Evolutionary conservation across 306 rosid genomes (phyloP), one percentile per base, ranked within the genome.

Genomic region (Parietaria judaica): DNA sequence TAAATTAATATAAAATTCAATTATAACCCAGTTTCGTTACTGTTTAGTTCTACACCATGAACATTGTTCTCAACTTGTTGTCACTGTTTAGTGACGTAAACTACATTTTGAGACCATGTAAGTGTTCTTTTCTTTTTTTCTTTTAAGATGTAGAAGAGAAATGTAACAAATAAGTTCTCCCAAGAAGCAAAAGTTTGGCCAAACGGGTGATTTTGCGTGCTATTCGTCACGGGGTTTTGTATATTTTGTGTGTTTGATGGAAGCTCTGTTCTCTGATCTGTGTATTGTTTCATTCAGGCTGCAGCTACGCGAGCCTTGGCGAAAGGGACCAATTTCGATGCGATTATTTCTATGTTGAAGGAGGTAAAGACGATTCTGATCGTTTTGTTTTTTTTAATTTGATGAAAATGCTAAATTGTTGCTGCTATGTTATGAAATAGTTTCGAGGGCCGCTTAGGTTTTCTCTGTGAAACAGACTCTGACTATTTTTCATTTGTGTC

Each of bases 261-360:
- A 9, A 49, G 1, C 3, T 49, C 10, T 49, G 53, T 69, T 66
- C 68, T 64, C 65, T 75, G 54, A 66, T 50, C 36, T 36, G 45
- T 71, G 15, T 49, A 49, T 4, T 46, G 54, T 67, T 64, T 70
- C 71, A 52, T 60, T 54, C 80, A 92, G 98, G 96, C 96, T 80
- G 98, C 98, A 61, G 84, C 99, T 14, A 82, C 95, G 23, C 87
- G 94, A 67, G 79, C 99, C 58, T 74, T 92, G 79, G 94, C 87
- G 41, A 86, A 60, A 67, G 99, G 99, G 17, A 84, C 86, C 69
- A 84, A 84, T 72, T 76, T 88, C 15, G 66, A 84, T 72, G 67
- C 86, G 5, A 84, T 88, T 58, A 58, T 80, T 39, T 74, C 80
- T 36, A 92, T 92, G 99, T 70, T 92, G 85, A 92, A 82, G 80